These are phyloP conservation scores for Trichoderma sp. DNA, from an alignment of 2,329 filamentous ascomycete species.

Conservation along the genomic window DNA sequence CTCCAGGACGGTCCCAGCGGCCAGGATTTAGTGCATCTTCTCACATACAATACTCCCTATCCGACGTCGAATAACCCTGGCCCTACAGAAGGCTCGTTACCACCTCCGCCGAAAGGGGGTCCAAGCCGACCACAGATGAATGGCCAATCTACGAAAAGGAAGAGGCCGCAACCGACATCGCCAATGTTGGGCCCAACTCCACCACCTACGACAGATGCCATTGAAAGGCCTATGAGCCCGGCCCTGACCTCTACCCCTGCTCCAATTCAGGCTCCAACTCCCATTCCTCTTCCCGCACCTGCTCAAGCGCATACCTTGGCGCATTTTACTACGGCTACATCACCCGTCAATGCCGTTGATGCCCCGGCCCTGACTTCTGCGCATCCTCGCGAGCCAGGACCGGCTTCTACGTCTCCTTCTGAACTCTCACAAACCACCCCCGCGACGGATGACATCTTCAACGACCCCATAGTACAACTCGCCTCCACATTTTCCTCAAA, in stretches of 20 bases:
- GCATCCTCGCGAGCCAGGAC: background rate
- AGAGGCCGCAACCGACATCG: slow-evolving; percentile 23
- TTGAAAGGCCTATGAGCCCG: slow-evolving; percentile 37
- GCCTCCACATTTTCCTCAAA: slow-evolving; percentile 19
- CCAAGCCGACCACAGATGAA: slow-evolving; percentile 21
- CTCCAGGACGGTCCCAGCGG: slow-evolving; percentile 40
- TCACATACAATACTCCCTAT: slow-evolving; percentile 32
- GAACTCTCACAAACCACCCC: slow-evolving; percentile 21
- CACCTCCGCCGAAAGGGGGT: slow-evolving; percentile 31
- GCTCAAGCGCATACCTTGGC: background rate
- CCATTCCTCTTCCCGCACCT: slow-evolving; percentile 14
- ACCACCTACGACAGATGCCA: slow-evolving; percentile 42
- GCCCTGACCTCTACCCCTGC: background rate
- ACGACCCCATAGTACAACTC: slow-evolving; percentile 20
- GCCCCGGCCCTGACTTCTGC: background rate
- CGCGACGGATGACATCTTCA: slow-evolving; percentile 9
- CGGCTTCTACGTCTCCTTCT: slow-evolving; percentile 21
- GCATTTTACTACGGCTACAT: background rate
- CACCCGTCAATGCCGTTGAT: background rate
- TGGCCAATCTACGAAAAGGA: slow-evolving; percentile 27
- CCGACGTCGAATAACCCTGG: slow-evolving; percentile 25
- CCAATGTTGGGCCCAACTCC: slow-evolving; percentile 38
- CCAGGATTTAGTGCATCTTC: slow-evolving; percentile 40
- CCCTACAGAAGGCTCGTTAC: slow-evolving; percentile 26
- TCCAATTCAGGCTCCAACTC: slow-evolving; percentile 3